These are phyloP conservation scores for Hygrophorus russula DNA, from an alignment of 768 basidiomycete species.

Conservation along the genomic window DNA sequence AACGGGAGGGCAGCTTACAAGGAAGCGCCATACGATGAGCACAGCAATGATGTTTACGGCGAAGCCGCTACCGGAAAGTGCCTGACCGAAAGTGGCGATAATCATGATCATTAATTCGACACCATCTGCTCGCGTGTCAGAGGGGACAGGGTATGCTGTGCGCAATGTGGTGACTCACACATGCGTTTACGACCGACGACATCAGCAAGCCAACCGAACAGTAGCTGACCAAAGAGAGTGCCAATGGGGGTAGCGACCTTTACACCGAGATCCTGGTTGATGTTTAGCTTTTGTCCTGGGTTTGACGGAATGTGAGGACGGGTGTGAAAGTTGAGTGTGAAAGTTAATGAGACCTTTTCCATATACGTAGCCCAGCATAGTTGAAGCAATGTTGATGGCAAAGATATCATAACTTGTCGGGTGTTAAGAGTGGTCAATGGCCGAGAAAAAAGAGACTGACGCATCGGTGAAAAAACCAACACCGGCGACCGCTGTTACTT, in stretches of 20 bases:
- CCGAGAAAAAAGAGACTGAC: conserved; percentile 21
- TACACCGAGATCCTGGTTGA: conserved; percentile 64
- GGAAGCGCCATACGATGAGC: conserved; percentile 76
- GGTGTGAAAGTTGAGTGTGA: conserved; percentile 4
- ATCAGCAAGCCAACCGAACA: conserved; percentile 79
- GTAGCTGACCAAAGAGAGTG: conserved; percentile 61
- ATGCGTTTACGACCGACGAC: conserved; percentile 66
- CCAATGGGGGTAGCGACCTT: conserved; percentile 73
- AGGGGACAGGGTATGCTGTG: neutral
- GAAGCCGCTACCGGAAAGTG: conserved; percentile 55
- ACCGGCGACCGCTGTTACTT: conserved; percentile 59
- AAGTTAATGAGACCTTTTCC: conserved; percentile 21
- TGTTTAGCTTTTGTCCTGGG: conserved; percentile 27
- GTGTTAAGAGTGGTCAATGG: conserved; percentile 1
- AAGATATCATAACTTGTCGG: conserved; percentile 66
- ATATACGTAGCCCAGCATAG: conserved; percentile 81
- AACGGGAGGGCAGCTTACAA: conserved; percentile 24
- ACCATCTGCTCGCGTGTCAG: conserved; percentile 55
- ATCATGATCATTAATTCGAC: conserved; percentile 77
- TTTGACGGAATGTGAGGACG: conserved; percentile 5
- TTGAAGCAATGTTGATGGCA: conserved; percentile 76
- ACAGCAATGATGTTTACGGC: conserved; percentile 66
- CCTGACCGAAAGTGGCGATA: conserved; percentile 68
- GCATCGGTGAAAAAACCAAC: conserved; percentile 90
- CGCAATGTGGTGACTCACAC: conserved; percentile 37